Percentiles rank a stretch among this genome's conserved stretches.
These are phyloP conservation scores for Calycina marina DNA, from an alignment of 2,329 filamentous ascomycete species.

Conservation along the genomic window DNA sequence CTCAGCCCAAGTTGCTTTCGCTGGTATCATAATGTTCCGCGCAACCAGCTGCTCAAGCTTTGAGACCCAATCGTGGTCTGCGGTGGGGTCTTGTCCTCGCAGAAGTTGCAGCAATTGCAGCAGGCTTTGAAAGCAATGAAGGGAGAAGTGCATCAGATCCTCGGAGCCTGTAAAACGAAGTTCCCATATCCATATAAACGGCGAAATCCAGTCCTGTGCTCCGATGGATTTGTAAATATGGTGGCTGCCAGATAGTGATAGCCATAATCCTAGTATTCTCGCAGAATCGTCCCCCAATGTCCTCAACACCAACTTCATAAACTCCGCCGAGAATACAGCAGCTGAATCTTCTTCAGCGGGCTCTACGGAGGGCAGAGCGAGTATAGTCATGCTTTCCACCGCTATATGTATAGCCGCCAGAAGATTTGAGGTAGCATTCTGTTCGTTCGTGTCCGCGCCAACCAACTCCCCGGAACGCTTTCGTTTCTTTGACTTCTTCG, in stretches of 20 bases:
- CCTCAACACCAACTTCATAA: conserved; percentile 20
- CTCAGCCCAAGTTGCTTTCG: conserved; percentile 10
- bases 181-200: conserved; percentile 21
- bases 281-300: conserved; percentile 19
- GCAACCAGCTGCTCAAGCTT: conserved; percentile 22
- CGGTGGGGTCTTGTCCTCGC: conserved; percentile 2
- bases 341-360: conserved; percentile 5
- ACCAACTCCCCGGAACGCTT: conserved; percentile 18
- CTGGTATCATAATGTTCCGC: conserved; percentile 23
- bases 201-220: conserved; percentile 15
- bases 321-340: conserved; percentile 17
- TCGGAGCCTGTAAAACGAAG: conserved; percentile 10
- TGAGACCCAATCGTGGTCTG: conserved; percentile 9
- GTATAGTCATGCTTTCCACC: conserved; percentile 13
- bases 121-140: conserved; percentile 19
- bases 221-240: too few species aligned
- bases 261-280: conserved; percentile 19
- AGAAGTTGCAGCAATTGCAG: conserved; percentile 16
- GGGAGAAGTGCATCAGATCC: conserved; percentile 18
- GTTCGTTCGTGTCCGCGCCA: too few species aligned
- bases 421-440: conserved; percentile 6
- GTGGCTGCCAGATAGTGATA: conserved; percentile 14
- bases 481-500: conserved; percentile 24
- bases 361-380: background rate
- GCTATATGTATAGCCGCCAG: conserved; percentile 13